Percentiles rank a stretch among this genome's conserved stretches.
These are phyloP conservation scores for Guillardia theta DNA, from an alignment of 78 protist genomes.

Conservation along the genomic window DNA sequence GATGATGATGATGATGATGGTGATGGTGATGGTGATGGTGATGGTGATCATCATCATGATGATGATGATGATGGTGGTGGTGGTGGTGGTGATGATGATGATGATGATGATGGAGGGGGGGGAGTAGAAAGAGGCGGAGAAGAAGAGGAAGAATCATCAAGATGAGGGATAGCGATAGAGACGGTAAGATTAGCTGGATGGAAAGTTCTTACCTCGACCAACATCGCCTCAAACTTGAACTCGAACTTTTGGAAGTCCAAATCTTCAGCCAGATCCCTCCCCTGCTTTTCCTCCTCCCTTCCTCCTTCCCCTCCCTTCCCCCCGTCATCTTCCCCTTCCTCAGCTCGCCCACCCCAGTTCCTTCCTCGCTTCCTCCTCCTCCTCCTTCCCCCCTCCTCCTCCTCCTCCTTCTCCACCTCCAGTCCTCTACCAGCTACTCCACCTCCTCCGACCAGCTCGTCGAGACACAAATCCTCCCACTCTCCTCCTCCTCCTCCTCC, in stretches of 20 bases:
- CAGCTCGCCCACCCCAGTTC: not conserved
- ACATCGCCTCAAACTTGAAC: not conserved
- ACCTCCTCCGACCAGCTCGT: not conserved
- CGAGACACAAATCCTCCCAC: not conserved
- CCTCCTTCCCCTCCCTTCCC: not conserved
- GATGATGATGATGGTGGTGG: not conserved
- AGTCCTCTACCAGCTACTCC: not conserved
- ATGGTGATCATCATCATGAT: no score
- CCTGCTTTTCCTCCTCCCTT: not conserved
- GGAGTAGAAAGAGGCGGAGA: not conserved
- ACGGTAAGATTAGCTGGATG: no score
- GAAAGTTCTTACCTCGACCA: not conserved
- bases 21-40: no score
- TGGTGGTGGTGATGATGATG: not conserved
- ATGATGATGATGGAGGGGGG: not conserved
- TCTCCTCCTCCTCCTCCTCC: not conserved
- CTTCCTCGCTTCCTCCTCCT: not conserved
- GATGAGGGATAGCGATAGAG: no score
- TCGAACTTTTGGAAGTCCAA: not conserved
- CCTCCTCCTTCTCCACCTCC: not conserved
- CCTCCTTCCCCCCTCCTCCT: not conserved
- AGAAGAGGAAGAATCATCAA: no score
- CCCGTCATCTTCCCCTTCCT: not conserved
- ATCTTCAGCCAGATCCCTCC: not conserved
- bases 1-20: no score